Conservation (phyloP, 1,284 basidiomycete species). For the Moesziomyces sp. region DNA sequence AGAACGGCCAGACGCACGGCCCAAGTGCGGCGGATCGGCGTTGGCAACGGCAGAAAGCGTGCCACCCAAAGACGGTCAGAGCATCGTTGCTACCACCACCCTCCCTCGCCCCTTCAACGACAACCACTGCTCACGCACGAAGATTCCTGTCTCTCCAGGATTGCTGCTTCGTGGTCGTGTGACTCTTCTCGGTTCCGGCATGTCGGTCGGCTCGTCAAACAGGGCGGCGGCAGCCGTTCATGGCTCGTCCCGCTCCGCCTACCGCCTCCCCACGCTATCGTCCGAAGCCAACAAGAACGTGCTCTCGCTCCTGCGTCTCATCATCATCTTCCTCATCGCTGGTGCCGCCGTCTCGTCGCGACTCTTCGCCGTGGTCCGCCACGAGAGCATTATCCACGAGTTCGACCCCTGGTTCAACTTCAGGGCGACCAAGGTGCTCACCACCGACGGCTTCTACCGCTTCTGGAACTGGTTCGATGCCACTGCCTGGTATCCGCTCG, state of each 20-base stretch:
- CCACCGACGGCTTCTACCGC: conserved; percentile 66
- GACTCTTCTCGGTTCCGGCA: not conserved
- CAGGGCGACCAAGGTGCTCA: conserved; percentile 85
- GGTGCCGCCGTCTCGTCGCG: conserved; percentile 91
- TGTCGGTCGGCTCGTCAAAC: conserved; percentile 26
- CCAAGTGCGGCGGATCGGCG: not conserved
- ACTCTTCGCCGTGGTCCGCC: conserved; percentile 96
- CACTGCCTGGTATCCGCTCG: conserved; percentile 94
- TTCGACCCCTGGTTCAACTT: conserved; percentile 86
- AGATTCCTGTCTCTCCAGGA: not conserved
- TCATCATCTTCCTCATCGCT: conserved; percentile 66
- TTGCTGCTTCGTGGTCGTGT: conserved; percentile 9
- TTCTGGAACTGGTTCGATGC: conserved; percentile 95
- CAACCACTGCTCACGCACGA: conserved; percentile 12
- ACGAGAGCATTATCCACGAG: conserved; percentile 99
- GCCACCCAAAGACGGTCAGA: not conserved
- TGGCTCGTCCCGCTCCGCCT: conserved; percentile 28
- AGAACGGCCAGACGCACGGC: conserved; percentile 9
- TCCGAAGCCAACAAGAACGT: conserved; percentile 53
- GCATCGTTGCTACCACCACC: not conserved
- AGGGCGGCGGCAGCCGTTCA: conserved; percentile 3
- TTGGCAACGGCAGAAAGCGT: not conserved
- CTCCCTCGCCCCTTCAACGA: conserved; percentile 1
- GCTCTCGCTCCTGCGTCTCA: conserved; percentile 59
- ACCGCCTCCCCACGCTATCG: conserved; percentile 43